phyloP scores from a whole-genome alignment of 768 basidiomycete species.

The Suillus luteus region DNA sequence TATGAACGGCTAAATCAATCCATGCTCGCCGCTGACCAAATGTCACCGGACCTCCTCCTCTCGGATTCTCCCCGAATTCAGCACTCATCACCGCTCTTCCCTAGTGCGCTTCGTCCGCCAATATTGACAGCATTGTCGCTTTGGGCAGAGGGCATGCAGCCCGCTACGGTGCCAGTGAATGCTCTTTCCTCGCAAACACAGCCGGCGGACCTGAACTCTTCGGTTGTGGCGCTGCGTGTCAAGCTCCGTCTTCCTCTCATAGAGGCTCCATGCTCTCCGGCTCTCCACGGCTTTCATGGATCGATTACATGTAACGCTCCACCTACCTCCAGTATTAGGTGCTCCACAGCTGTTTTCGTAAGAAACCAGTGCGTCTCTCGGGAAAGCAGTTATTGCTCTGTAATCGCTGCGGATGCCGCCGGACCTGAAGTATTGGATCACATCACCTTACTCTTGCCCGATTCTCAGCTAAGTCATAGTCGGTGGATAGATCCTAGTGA shows the following conservation, averaged over 20 bases:
- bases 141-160: constrained; percentile 69
- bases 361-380: constrained; percentile 52
- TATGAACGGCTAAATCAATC: constrained; percentile 7
- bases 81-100: constrained; percentile 29
- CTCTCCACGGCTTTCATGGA: constrained; percentile 65
- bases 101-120: constrained; percentile 32
- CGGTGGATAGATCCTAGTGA: constrained; percentile 70
- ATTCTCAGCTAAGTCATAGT: constrained; percentile 64
- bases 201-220: constrained; percentile 37
- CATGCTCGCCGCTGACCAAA: constrained; percentile 18
- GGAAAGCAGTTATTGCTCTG: constrained; percentile 47
- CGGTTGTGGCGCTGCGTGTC: constrained; percentile 53
- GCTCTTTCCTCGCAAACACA: constrained; percentile 45
- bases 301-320: constrained; percentile 54
- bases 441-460: constrained; percentile 61
- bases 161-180: constrained; percentile 61
- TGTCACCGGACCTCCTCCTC: constrained; percentile 27
- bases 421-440: constrained; percentile 47
- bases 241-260: constrained; percentile 58
- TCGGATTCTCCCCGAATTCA: constrained; percentile 34
- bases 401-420: constrained; percentile 46
- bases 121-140: constrained; percentile 50
- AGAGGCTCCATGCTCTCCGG: constrained; percentile 52
- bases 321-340: constrained; percentile 59
- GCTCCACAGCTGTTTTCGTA: constrained; percentile 61